These are phyloP conservation scores for Umbellularia californica DNA, from an alignment of 164 flowering plant genomes.

Conservation along the genomic window DNA sequence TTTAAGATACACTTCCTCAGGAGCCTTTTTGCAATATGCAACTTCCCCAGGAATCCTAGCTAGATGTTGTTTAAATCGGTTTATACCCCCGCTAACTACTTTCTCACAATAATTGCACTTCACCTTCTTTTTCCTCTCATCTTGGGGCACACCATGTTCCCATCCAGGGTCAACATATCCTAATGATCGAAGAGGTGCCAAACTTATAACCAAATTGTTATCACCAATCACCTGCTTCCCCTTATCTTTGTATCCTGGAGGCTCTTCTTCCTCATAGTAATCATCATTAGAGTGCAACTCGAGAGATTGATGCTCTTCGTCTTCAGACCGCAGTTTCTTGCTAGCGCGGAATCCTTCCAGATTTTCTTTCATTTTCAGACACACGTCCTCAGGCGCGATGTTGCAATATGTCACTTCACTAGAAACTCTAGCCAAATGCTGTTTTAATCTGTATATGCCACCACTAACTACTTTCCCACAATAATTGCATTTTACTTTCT, in stretches of 20 bases:
- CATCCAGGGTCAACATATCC: slow-evolving; percentile 86
- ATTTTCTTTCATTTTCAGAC: slow-evolving; percentile 52
- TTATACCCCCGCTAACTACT: slow-evolving; percentile 71
- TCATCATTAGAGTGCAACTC: slow-evolving; percentile 38
- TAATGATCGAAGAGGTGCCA: slow-evolving; percentile 60
- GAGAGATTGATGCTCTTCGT: slow-evolving; percentile 39
- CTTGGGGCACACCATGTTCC: slow-evolving; percentile 91
- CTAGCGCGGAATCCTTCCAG: slow-evolving; percentile 53
- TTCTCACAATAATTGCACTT: slow-evolving; percentile 77
- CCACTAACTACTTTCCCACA: slow-evolving; percentile 79
- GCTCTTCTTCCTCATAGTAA: slow-evolving; percentile 42
- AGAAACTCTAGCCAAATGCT: slow-evolving; percentile 65
- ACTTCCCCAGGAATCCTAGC: slow-evolving; percentile 83
- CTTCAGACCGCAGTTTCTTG: slow-evolving; percentile 45
- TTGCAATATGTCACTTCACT: slow-evolving; percentile 63
- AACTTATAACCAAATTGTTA: slow-evolving; percentile 33
- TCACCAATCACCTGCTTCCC: slow-evolving; percentile 44
- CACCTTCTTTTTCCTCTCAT: slow-evolving; percentile 79
- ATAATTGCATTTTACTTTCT: slow-evolving; percentile 71
- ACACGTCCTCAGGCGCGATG: slow-evolving; percentile 61
- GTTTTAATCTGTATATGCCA: slow-evolving; percentile 68
- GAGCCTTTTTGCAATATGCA: slow-evolving; percentile 60
- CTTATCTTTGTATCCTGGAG: slow-evolving; percentile 32
- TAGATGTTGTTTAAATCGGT: slow-evolving; percentile 73
- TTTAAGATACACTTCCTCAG: slow-evolving; percentile 61